Conservation (phyloP, 2,329 filamentous ascomycete genomes). For the Scedosporium minutisporum region DNA sequence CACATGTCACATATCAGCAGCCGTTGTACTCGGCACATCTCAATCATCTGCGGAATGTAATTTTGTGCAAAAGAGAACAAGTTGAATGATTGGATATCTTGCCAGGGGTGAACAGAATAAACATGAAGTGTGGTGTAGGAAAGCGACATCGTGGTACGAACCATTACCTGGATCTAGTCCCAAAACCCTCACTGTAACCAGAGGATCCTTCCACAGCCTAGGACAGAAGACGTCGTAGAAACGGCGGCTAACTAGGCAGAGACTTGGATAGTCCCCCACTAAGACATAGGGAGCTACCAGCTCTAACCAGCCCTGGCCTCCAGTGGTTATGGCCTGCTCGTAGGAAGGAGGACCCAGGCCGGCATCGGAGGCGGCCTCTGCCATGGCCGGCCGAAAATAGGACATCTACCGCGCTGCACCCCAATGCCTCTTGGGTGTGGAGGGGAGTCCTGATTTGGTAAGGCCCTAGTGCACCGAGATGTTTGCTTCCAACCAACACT, state of each 20-base stretch:
- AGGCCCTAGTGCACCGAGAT: neutral
- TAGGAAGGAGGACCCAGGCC: slow-evolving; percentile 37
- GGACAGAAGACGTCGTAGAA: slow-evolving; percentile 42
- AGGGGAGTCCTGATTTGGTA: too few relatives aligned
- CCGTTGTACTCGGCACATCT: neutral
- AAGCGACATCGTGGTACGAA: slow-evolving; percentile 19
- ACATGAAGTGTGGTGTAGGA: neutral
- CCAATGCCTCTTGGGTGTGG: too few relatives aligned
- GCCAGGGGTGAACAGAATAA: neutral
- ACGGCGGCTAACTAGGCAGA: slow-evolving; percentile 38
- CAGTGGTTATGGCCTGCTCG: slow-evolving; percentile 33
- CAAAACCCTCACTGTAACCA: slow-evolving; percentile 26
- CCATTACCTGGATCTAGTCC: slow-evolving; percentile 35
- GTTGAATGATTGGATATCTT: neutral
- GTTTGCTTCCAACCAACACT: neutral
- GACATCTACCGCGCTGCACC: neutral
- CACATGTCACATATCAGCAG: slow-evolving; percentile 1
- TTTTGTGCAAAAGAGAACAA: neutral
- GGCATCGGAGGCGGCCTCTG: neutral
- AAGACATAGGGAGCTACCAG: slow-evolving; percentile 36
- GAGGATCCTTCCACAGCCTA: slow-evolving; percentile 41
- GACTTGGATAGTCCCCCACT: slow-evolving; percentile 28
- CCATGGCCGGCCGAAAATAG: neutral
- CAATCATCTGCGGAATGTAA: slow-evolving; percentile 1
- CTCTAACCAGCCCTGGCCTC: slow-evolving; percentile 36